Evolutionary conservation across 768 basidiomycete species (phyloP).

Genomic region (Leccinum boreale): DNA sequence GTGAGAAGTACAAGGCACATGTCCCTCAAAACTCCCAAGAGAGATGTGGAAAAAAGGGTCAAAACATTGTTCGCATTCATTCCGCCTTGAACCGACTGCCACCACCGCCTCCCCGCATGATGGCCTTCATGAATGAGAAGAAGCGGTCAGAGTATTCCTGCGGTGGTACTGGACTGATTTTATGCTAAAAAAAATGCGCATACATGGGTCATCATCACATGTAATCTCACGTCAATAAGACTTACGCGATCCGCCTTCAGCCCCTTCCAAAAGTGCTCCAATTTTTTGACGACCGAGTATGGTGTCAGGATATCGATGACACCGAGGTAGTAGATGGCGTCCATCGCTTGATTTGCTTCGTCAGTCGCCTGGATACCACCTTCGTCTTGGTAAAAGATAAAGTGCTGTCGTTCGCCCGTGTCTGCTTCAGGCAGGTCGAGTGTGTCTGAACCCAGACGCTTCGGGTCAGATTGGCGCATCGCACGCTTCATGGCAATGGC

Average conservation of each 20-base stretch:
- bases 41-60: neutral
- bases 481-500: slow-evolving; percentile 84
- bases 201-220: slow-evolving; percentile 2
- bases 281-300: slow-evolving; percentile 69
- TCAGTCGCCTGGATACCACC: slow-evolving; percentile 90
- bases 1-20: slow-evolving; percentile 3
- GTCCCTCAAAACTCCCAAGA: slow-evolving; percentile 9
- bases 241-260: slow-evolving; percentile 81
- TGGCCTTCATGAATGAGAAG: slow-evolving; percentile 79
- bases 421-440: slow-evolving; percentile 63
- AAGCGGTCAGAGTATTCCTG: slow-evolving; percentile 86
- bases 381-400: slow-evolving; percentile 96
- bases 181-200: slow-evolving; percentile 54
- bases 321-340: slow-evolving; percentile 89
- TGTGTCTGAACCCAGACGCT: slow-evolving; percentile 53
- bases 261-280: slow-evolving; percentile 93
- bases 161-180: slow-evolving; percentile 91
- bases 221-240: neutral
- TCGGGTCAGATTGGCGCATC: slow-evolving; percentile 78
- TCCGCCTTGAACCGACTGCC: slow-evolving; percentile 49
- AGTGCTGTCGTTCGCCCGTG: slow-evolving; percentile 56
- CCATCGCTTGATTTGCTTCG: slow-evolving; percentile 70
- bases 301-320: slow-evolving; percentile 97
- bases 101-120: slow-evolving; percentile 80
- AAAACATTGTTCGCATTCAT: slow-evolving; percentile 15